Evolutionary conservation across 2,329 filamentous ascomycete species (phyloP).

Genomic region (Sporothrix brunneoviolacea): DNA sequence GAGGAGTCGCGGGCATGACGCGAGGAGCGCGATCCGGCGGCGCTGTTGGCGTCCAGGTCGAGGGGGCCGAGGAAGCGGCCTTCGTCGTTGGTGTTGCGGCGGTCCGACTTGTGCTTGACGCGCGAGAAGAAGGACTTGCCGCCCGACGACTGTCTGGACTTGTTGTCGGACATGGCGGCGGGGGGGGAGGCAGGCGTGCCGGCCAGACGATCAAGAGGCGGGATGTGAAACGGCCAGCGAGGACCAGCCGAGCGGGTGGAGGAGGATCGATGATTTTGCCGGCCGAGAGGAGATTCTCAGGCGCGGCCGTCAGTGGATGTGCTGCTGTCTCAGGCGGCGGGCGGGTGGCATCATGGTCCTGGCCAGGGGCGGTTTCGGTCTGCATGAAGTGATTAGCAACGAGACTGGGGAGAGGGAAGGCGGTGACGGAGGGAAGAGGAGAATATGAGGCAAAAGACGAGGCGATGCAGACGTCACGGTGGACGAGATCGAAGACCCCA

Average conservation of each 20-base stretch:
- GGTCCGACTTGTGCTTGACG: slow-evolving; percentile 70
- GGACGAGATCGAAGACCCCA: no score
- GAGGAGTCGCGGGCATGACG: slow-evolving; percentile 73
- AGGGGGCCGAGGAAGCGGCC: slow-evolving; percentile 45
- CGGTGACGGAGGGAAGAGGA: neutral
- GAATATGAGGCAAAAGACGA: neutral
- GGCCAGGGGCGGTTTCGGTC: slow-evolving; percentile 12
- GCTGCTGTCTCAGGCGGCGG: slow-evolving; percentile 33
- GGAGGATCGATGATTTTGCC: slow-evolving; percentile 1
- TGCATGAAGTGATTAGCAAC: no score
- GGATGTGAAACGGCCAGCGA: no score
- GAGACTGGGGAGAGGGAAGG: neutral
- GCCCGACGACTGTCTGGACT: slow-evolving; percentile 71
- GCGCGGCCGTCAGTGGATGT: slow-evolving; percentile 28
- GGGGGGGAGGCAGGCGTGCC: neutral
- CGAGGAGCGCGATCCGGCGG: slow-evolving; percentile 62
- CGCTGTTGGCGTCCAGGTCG: slow-evolving; percentile 55
- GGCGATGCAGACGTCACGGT: no score
- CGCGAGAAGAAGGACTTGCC: slow-evolving; percentile 73
- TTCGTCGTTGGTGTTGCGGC: slow-evolving; percentile 56
- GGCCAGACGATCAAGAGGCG: no score
- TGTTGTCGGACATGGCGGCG: slow-evolving; percentile 57
- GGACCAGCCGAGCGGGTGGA: no score
- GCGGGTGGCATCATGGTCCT: slow-evolving; percentile 36
- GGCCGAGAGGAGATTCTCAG: no score